Evolutionary conservation across 1,139 yeast species (phyloP).

Genomic region (Suhomyces coccinellae): DNA sequence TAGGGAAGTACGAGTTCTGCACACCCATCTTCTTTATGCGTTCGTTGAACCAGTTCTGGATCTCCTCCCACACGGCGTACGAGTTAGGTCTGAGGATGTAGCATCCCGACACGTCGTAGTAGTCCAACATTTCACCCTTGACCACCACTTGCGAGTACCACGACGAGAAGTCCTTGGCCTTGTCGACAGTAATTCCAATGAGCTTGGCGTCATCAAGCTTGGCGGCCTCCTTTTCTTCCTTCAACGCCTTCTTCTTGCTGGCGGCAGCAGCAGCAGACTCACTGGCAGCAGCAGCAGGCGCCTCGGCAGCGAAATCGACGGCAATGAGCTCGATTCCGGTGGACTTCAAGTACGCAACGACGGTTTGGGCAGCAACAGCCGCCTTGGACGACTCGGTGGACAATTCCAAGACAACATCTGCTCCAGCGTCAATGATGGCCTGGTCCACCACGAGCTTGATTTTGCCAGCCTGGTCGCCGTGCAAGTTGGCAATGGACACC

Average conservation of each 20-base stretch:
- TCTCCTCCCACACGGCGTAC: constrained; percentile 90
- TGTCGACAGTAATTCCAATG: constrained; percentile 95
- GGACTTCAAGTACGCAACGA: constrained; percentile 53
- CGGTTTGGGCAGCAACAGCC: constrained; percentile 52
- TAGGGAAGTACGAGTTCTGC: constrained; percentile 94
- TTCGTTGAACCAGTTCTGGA: constrained; percentile 82
- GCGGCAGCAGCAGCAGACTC: constrained; percentile 21
- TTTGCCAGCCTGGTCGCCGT: constrained; percentile 56
- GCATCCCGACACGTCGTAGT: constrained; percentile 98
- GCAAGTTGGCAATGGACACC: constrained; percentile 63
- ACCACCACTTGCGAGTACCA: constrained; percentile 97
- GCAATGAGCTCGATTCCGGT: constrained; percentile 55
- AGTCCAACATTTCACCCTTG: constrained; percentile 97
- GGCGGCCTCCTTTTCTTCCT: constrained; percentile 46
- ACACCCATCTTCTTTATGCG: constrained; percentile 88
- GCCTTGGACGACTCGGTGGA: constrained; percentile 61
- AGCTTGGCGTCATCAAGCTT: constrained; percentile 85
- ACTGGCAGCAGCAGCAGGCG: constrained; percentile 31
- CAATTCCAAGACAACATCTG: constrained; percentile 52
- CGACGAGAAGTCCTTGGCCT: constrained; percentile 85
- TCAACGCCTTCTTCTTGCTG: constrained; percentile 21
- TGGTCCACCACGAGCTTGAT: constrained; percentile 68
- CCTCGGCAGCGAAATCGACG: constrained; percentile 60
- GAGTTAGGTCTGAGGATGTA: constrained; percentile 97
- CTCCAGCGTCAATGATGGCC: constrained; percentile 43